A percentile compares a stretch with the other conserved stretches of the same genome.
Evolutionary conservation across 805 yeast species (phyloP).

Genomic region (Pachysolen tannophilus): DNA sequence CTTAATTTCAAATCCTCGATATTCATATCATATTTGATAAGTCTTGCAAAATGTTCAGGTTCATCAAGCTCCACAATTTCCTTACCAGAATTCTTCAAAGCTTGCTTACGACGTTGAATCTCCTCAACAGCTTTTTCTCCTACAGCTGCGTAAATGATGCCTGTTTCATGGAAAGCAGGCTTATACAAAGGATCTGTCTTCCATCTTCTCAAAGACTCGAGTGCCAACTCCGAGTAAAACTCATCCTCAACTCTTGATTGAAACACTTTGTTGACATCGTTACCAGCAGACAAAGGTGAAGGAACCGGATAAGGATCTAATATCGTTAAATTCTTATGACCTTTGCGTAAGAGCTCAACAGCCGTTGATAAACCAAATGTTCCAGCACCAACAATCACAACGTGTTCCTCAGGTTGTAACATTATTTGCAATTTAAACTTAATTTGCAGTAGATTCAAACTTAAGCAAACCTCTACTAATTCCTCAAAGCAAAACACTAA

Average conservation of each 20-base stretch:
- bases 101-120: slow-evolving; percentile 6
- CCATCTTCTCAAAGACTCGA: slow-evolving; percentile 28
- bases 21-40: not conserved
- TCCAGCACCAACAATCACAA: slow-evolving; percentile 34
- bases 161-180: slow-evolving; percentile 24
- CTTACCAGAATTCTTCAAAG: slow-evolving; percentile 1
- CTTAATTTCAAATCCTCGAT: slow-evolving; percentile 6
- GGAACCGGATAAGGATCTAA: slow-evolving; percentile 27
- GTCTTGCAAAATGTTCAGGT: slow-evolving; percentile 11
- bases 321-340: slow-evolving; percentile 21
- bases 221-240: slow-evolving; percentile 21
- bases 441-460: no score
- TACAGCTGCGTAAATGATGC: slow-evolving; percentile 22
- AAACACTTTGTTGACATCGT: slow-evolving; percentile 33
- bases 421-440: no score
- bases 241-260: slow-evolving; percentile 19
- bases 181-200: slow-evolving; percentile 21
- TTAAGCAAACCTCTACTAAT: no score
- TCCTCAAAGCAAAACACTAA: no score
- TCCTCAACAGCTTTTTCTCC: slow-evolving; percentile 11
- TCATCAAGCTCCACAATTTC: slow-evolving; percentile 8
- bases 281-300: slow-evolving; percentile 30
- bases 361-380: slow-evolving; percentile 37
- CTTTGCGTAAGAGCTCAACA: slow-evolving; percentile 25
- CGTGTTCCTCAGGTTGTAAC: slow-evolving; percentile 6